A percentile compares a stretch with the other conserved stretches of the same genome.
These are phyloP conservation scores for Ophiostoma sp. DNA, from an alignment of 2,329 filamentous ascomycete genomes.

Conservation along the genomic window DNA sequence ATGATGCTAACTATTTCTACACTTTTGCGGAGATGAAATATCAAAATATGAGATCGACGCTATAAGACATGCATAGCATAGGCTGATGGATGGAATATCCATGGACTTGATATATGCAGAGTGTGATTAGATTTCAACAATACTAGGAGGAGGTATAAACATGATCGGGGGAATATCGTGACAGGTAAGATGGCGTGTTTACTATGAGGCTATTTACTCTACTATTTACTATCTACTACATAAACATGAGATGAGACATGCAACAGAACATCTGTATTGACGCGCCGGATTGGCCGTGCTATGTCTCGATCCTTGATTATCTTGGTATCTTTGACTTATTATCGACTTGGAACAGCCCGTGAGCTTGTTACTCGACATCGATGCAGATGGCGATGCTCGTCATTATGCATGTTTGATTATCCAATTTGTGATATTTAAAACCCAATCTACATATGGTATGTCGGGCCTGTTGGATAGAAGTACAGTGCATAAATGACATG, in stretches of 20 bases:
- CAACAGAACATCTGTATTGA: neutral
- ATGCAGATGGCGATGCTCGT: neutral
- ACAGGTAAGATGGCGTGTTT: neutral
- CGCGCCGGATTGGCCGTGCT: neutral
- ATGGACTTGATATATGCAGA: neutral
- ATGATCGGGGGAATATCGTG: neutral
- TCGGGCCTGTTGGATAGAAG: neutral
- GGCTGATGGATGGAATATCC: neutral
- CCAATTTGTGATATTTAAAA: neutral
- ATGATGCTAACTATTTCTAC: neutral
- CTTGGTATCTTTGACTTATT: neutral
- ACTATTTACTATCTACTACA: neutral
- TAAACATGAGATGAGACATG: neutral
- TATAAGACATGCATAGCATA: neutral
- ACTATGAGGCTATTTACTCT: neutral
- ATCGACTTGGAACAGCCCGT: neutral
- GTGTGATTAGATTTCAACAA: neutral
- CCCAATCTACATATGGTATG: neutral
- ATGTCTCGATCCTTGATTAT: neutral
- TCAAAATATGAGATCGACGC: neutral
- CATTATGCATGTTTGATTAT: conserved; percentile 2
- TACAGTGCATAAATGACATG: conserved; percentile 1
- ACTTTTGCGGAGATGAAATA: neutral
- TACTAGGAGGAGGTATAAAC: neutral
- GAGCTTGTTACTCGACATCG: neutral